Base-by-base conservation (phyloP, 768 basidiomycete species). In the Crucibulum laeve region DNA sequence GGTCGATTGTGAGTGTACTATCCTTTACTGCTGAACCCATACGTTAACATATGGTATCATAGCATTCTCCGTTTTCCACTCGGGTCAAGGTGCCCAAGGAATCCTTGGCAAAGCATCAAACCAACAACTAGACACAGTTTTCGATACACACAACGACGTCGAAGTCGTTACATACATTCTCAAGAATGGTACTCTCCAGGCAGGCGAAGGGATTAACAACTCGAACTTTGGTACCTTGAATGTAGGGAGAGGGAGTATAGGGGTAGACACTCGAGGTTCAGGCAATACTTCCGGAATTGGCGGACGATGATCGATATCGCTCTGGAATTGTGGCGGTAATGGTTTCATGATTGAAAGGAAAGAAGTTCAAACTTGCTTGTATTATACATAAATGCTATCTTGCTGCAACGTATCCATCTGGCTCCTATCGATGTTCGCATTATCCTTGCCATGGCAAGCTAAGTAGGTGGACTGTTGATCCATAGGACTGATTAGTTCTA, bases 61-160 rank as follows among this genome's bases (percentile, higher is more conserved):
- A 89, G 88, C 87, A 3, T 92, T 86, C 69, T 54, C 73, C 25
- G 68, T 93, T 44, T 85, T 84, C 62, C 68, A 75, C 58, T 84
- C 88, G 15, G 62, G 63, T 18, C 87, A 90, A 60, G 91, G 90
- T 10, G 62, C 74, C 4, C 89, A 92, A 63, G 91, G 90, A n/a
- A 60, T 80, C 42, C 74, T 90, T 26, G 77, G 81, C 21, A 70
- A 72, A 41, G 73, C 87, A 8, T 91, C 89, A n/a, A 80, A 85
- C 38, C 91, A 93, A 58, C 82, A 90, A 54, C 79, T 94, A 44
- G 87, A 91, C 33, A 84, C 64, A 43, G 67, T 67, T 25, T 93
- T 94, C 51, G 80, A 71, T 14, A 76, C 83, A 3, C 60, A 68
- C 52, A 82, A 80, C 38, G 82, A 90, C 32, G 58, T 68, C 15